Conservation (phyloP, 2,329 filamentous ascomycete genomes). For the Fusarium sp. region DNA sequence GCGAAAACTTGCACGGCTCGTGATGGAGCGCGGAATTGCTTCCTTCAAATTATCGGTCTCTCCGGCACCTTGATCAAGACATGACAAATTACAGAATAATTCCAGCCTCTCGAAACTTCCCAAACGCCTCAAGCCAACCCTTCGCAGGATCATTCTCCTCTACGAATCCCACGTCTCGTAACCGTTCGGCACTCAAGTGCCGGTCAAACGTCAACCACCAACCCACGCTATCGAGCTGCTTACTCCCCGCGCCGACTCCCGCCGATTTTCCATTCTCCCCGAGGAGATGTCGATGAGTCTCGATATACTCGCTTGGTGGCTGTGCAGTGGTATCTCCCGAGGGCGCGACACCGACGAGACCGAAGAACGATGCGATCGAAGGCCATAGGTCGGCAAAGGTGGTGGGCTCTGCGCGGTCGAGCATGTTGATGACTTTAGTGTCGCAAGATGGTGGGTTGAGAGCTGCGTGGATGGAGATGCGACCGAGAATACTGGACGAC, state of each 20-base stretch:
- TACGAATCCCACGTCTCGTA: constrained; percentile 58
- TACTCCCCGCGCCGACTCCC: constrained; percentile 56
- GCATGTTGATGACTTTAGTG: constrained; percentile 53
- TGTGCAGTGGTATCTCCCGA: neutral
- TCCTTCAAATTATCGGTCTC: neutral
- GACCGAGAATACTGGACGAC: constrained; percentile 50
- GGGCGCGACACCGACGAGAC: constrained; percentile 48
- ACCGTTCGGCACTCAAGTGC: constrained; percentile 59
- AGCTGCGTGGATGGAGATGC: constrained; percentile 51
- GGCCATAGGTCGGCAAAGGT: constrained; percentile 53
- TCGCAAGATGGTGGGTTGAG: constrained; percentile 49
- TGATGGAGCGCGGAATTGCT: neutral
- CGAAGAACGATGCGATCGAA: constrained; percentile 51
- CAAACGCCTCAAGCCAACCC: constrained; percentile 19
- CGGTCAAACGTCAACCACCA: constrained; percentile 64
- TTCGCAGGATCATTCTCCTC: constrained; percentile 56
- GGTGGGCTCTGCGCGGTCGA: constrained; percentile 48
- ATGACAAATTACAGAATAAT: neutral
- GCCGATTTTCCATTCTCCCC: constrained; percentile 38
- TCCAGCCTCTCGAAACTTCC: constrained; percentile 2
- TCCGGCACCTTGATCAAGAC: too few species aligned
- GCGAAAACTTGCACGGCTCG: neutral
- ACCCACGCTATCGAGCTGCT: constrained; percentile 61
- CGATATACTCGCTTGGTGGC: constrained; percentile 53
- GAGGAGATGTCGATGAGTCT: constrained; percentile 51